These are phyloP conservation scores for Chalaropsis thielavioides DNA, from an alignment of 2,329 filamentous ascomycete species.

Conservation along the genomic window DNA sequence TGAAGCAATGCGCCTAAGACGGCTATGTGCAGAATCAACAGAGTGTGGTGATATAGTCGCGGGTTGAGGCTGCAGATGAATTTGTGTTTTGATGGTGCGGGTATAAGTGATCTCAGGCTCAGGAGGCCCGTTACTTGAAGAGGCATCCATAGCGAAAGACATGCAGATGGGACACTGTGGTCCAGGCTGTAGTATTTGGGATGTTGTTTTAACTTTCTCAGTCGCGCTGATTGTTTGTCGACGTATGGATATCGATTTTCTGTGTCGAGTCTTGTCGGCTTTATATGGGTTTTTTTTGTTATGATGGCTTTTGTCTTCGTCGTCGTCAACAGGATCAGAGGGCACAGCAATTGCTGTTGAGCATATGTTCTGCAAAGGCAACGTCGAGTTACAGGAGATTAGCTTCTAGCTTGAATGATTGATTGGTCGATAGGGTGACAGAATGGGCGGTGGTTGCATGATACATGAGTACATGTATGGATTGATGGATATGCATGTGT, in stretches of 20 bases:
- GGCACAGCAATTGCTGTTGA: background rate
- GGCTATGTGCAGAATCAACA: slow-evolving; percentile 15
- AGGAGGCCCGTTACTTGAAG: background rate
- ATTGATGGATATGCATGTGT: background rate
- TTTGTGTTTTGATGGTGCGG: slow-evolving; percentile 12
- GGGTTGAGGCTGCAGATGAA: slow-evolving; percentile 2
- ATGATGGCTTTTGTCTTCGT: background rate
- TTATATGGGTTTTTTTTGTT: background rate
- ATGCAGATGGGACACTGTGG: background rate
- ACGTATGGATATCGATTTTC: background rate
- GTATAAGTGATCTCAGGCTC: background rate
- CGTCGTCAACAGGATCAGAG: background rate
- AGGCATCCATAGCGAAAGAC: slow-evolving; percentile 3
- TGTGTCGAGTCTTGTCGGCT: background rate
- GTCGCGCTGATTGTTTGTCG: background rate
- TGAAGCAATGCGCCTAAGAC: slow-evolving; percentile 10
- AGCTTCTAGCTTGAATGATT: background rate
- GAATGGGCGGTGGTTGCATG: background rate
- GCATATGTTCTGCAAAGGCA: background rate
- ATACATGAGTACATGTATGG: background rate
- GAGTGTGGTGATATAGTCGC: slow-evolving; percentile 9
- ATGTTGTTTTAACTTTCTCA: background rate
- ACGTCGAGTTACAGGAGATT: background rate
- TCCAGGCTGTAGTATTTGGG: background rate
- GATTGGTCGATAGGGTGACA: background rate